Evolutionary conservation across 164 flowering plant genomes (phyloP).

Genomic region (Aristolochia contorta): DNA sequence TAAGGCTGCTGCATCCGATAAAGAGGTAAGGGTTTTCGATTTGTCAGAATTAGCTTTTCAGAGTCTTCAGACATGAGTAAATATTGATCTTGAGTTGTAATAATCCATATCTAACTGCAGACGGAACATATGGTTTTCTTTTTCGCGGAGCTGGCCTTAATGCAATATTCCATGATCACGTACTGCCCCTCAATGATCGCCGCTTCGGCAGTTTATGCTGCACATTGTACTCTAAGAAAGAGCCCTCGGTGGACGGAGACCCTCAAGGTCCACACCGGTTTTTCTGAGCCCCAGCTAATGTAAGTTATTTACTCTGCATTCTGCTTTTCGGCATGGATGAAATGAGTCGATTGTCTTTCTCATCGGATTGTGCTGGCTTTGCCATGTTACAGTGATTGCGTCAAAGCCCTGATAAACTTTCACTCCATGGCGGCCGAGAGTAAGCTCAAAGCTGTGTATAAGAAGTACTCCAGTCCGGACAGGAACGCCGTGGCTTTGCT

Average conservation of each 20-base stretch:
- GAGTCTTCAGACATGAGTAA: no score
- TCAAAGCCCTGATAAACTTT: conserved; percentile 40
- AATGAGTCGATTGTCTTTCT: no score
- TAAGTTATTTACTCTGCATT: neutral
- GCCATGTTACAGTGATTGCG: conserved; percentile 52
- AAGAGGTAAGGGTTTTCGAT: conserved; percentile 17
- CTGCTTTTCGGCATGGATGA: neutral
- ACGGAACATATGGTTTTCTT: conserved; percentile 66
- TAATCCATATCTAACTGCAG: conserved; percentile 11
- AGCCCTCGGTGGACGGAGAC: conserved; percentile 71
- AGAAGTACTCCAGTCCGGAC: conserved; percentile 47
- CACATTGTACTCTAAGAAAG: conserved; percentile 51
- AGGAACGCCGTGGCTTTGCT: conserved; percentile 49
- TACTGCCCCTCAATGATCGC: conserved; percentile 77
- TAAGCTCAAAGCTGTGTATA: conserved; percentile 43
- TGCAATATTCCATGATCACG: conserved; percentile 44
- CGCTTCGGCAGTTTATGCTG: conserved; percentile 91
- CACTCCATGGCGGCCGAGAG: conserved; percentile 38
- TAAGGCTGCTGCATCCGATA: conserved; percentile 59
- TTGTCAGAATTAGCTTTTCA: neutral
- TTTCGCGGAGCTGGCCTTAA: conserved; percentile 62
- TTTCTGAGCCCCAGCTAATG: conserved; percentile 54
- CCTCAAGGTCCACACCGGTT: conserved; percentile 65
- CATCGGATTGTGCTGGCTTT: neutral
- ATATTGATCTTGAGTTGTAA: no score